Evolutionary conservation across 106 monocot genomes (phyloP).

Genomic region (Agapanthus africanus): DNA sequence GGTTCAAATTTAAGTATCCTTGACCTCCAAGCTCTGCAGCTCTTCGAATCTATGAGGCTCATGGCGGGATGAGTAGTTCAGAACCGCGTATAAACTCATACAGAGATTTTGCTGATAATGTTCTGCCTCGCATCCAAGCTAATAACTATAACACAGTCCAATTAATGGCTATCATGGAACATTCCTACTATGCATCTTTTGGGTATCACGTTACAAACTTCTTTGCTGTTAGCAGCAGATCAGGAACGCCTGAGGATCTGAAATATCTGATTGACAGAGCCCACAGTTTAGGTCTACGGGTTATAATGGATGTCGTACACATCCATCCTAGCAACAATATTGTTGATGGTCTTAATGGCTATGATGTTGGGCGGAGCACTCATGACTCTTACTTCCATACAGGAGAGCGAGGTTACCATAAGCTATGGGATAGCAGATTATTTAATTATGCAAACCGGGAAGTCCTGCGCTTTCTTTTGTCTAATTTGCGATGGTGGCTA

Average conservation of each 20-base stretch:
- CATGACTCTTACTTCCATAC: conserved; percentile 81
- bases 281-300: conserved; percentile 71
- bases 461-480: conserved; percentile 83
- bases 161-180: conserved; percentile 95
- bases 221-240: conserved; percentile 89
- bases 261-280: conserved; percentile 94
- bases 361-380: conserved; percentile 75
- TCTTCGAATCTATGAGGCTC: conserved; percentile 92
- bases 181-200: conserved; percentile 97
- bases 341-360: conserved; percentile 89
- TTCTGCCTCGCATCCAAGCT: conserved; percentile 66
- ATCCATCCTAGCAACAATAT: conserved; percentile 88
- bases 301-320: conserved; percentile 93
- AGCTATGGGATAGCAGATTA: conserved; percentile 88
- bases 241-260: conserved; percentile 88
- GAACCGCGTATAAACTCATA: conserved; percentile 68
- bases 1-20: conserved; percentile 62
- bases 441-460: conserved; percentile 98
- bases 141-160: conserved; percentile 92
- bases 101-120: conserved; percentile 76
- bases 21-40: conserved; percentile 66
- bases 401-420: conserved; percentile 83
- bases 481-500: conserved; percentile 90
- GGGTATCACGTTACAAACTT: conserved; percentile 97
- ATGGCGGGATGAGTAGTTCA: conserved; percentile 89